phyloP scores from a whole-genome alignment of 2,329 filamentous ascomycete genomes.

The Hymenoscyphus albidus region DNA sequence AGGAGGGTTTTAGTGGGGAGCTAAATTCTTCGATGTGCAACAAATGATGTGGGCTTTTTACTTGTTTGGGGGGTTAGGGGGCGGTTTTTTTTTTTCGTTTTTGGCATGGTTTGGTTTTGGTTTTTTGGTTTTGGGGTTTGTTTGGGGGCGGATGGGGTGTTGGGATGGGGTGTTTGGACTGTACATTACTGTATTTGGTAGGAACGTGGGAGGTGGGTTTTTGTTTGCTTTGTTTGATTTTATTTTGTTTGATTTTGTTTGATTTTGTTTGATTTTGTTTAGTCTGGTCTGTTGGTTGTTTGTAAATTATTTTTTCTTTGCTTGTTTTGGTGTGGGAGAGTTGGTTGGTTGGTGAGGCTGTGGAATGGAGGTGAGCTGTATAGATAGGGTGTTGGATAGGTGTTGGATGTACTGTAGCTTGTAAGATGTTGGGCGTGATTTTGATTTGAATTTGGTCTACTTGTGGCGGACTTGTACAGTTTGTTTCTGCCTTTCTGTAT shows the following conservation, averaged over 20 bases:
- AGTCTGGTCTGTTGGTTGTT: neutral
- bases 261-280: neutral
- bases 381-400: too few relatives aligned
- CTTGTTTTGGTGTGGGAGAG: too few relatives aligned
- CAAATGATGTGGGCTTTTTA: constrained; percentile 4
- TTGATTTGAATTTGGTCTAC: too few relatives aligned
- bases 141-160: neutral
- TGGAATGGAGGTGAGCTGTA: too few relatives aligned
- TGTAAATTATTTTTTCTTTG: too few relatives aligned
- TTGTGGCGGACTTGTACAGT: neutral
- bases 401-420: too few relatives aligned
- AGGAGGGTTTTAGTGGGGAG: constrained; percentile 6
- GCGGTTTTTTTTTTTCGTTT: neutral
- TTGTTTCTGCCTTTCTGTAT: neutral
- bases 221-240: neutral
- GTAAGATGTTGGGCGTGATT: too few relatives aligned
- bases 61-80: neutral
- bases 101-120: neutral
- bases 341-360: too few relatives aligned
- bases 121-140: neutral
- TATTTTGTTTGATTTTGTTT: neutral
- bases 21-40: constrained; percentile 17
- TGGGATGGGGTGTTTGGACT: neutral
- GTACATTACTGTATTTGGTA: too few relatives aligned
- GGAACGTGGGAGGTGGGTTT: neutral